phyloP scores from a whole-genome alignment of 2,329 filamentous ascomycete genomes.

The Ceratocystis cubensis region DNA sequence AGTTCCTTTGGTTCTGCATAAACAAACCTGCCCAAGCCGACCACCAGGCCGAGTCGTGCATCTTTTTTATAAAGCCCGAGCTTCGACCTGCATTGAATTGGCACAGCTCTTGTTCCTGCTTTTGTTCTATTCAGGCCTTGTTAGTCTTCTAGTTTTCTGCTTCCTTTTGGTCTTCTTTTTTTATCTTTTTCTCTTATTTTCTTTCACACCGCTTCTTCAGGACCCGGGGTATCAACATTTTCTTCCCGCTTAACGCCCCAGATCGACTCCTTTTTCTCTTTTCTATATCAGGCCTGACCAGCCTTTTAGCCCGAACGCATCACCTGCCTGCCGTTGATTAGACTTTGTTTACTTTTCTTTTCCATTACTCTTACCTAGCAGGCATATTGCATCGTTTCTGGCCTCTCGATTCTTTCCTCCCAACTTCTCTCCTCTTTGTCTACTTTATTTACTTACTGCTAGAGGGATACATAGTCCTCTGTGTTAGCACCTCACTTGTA shows the following conservation, averaged over 20 bases:
- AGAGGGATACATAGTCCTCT: slow-evolving; percentile 3
- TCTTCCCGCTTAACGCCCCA: slow-evolving; percentile 25
- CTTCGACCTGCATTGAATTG: slow-evolving; percentile 9
- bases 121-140: slow-evolving; percentile 4
- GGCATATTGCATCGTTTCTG: neutral
- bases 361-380: neutral
- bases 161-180: slow-evolving; percentile 5
- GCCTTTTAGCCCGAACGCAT: neutral
- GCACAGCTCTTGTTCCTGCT: slow-evolving; percentile 9
- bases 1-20: neutral
- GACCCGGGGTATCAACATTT: slow-evolving; percentile 41
- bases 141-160: neutral
- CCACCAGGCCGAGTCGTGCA: neutral
- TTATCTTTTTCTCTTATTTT: neutral
- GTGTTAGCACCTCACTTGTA: slow-evolving; percentile 1
- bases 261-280: slow-evolving; percentile 12
- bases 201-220: slow-evolving; percentile 13
- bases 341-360: neutral
- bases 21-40: slow-evolving; percentile 1
- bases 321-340: neutral
- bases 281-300: slow-evolving; percentile 7
- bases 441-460: neutral
- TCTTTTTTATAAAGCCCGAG: neutral
- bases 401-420: neutral
- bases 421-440: neutral